Percentiles rank a stretch among this genome's conserved stretches.
phyloP scores from a whole-genome alignment of 805 yeast genomes.

The Yarrowia porcina region DNA sequence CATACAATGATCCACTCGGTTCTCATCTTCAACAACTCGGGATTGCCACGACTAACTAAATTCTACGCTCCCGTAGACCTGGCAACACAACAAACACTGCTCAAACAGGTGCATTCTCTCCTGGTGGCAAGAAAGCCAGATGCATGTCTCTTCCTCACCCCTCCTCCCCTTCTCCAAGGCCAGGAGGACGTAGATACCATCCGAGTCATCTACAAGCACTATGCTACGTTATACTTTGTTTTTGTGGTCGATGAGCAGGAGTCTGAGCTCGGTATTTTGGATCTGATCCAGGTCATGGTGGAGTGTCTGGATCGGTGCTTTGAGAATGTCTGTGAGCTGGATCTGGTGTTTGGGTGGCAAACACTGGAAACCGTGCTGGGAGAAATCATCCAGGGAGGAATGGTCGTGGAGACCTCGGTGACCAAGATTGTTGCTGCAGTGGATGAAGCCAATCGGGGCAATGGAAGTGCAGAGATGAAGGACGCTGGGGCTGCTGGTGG shows the following conservation, averaged over 20 bases:
- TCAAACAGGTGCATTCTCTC: constrained; percentile 77
- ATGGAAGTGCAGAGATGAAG: constrained; percentile 29
- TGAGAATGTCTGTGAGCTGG: constrained; percentile 90
- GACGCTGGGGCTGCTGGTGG: constrained; percentile 27
- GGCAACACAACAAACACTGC: constrained; percentile 71
- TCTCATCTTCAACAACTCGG: constrained; percentile 80
- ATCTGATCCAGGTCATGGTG: constrained; percentile 93
- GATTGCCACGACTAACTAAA: constrained; percentile 82
- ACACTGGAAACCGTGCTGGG: constrained; percentile 79
- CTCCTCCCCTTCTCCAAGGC: constrained; percentile 67
- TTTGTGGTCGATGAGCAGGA: constrained; percentile 96
- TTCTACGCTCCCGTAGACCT: constrained; percentile 91
- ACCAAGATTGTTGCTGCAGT: constrained; percentile 65
- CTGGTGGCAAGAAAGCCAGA: constrained; percentile 66
- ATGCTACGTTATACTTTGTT: constrained; percentile 94
- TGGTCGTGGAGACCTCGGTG: constrained; percentile 93
- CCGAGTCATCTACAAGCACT: constrained; percentile 87
- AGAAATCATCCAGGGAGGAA: constrained; percentile 94
- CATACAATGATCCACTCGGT: constrained; percentile 77
- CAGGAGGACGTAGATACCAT: constrained; percentile 56
- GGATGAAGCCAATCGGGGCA: constrained; percentile 40
- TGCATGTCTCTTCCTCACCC: constrained; percentile 86
- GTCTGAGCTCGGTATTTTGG: constrained; percentile 88
- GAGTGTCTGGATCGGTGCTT: constrained; percentile 92
- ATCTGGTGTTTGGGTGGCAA: constrained; percentile 98